Conservation (phyloP, 2,329 filamentous ascomycete species). For the Orbilia blumenaviensis region DNA sequence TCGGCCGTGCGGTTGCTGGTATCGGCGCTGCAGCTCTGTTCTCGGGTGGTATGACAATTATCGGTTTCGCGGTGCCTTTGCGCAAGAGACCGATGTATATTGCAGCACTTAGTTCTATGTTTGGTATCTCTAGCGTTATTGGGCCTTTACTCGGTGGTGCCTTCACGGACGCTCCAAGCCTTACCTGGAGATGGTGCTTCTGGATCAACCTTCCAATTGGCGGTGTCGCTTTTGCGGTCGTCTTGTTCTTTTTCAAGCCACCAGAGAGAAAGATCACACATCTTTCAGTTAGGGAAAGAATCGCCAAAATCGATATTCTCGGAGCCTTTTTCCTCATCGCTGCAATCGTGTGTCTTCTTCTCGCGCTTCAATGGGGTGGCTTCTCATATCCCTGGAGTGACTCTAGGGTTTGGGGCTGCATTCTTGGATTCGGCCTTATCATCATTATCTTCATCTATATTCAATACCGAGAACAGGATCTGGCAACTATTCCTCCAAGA, state of each 20-base stretch:
- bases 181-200: conserved; percentile 66
- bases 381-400: conserved; percentile 58
- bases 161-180: conserved; percentile 61
- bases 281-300: conserved; percentile 54
- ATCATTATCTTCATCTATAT: conserved; percentile 59
- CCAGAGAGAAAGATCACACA: conserved; percentile 56
- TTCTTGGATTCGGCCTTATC: conserved; percentile 57
- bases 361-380: conserved; percentile 60
- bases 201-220: conserved; percentile 63
- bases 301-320: conserved; percentile 60
- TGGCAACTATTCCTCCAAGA: conserved; percentile 61
- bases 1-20: conserved; percentile 67
- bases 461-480: conserved; percentile 60
- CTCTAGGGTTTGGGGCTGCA: conserved; percentile 49
- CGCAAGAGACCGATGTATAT: conserved; percentile 58
- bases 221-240: conserved; percentile 59
- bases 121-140: conserved; percentile 65
- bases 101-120: conserved; percentile 61
- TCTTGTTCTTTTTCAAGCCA: conserved; percentile 60
- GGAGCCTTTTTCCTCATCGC: conserved; percentile 60
- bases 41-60: conserved; percentile 65
- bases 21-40: conserved; percentile 63
- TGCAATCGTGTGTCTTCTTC: conserved; percentile 58
- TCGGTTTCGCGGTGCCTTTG: conserved; percentile 59
- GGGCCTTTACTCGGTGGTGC: conserved; percentile 63